phyloP scores from a whole-genome alignment of 306 rosid species.

The Hippophae tibetana region DNA sequence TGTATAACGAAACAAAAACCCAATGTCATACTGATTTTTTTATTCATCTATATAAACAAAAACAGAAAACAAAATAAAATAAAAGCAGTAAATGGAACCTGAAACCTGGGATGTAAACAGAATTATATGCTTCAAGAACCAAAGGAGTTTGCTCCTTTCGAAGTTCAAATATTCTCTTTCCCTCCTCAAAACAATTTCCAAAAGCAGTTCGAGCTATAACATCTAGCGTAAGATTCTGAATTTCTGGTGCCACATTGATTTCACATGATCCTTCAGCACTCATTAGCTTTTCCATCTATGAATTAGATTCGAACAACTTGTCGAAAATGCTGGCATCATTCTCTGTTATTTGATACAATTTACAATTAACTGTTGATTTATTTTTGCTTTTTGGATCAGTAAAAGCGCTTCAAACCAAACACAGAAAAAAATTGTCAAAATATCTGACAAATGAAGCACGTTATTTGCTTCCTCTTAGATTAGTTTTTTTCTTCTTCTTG shows the following conservation, averaged over 20 bases:
- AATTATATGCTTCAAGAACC: slow-evolving; percentile 25
- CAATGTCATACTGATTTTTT: too few species aligned
- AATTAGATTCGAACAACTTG: slow-evolving; percentile 26
- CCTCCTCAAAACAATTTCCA: slow-evolving; percentile 38
- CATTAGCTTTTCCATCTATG: slow-evolving; percentile 21
- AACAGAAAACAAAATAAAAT: not conserved
- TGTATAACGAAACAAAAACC: not conserved
- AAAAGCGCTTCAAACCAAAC: too few species aligned
- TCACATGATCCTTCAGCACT: slow-evolving; percentile 24
- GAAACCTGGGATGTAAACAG: slow-evolving; percentile 36
- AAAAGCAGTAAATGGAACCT: slow-evolving; percentile 8
- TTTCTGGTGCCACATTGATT: slow-evolving; percentile 29
- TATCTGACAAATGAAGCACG: too few species aligned
- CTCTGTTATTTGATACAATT: slow-evolving; percentile 6
- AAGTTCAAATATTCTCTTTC: slow-evolving; percentile 35
- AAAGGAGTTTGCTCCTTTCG: slow-evolving; percentile 27
- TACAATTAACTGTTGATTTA: too few species aligned
- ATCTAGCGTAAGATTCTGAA: slow-evolving; percentile 24
- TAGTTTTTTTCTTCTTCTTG: too few species aligned
- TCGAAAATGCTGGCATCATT: slow-evolving; percentile 37
- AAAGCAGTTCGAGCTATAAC: slow-evolving; percentile 38
- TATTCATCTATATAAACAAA: not conserved
- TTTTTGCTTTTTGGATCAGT: too few species aligned
- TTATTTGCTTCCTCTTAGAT: too few species aligned
- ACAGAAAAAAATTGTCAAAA: too few species aligned